phyloP scores from a whole-genome alignment of 257 asterid species.

The Solanum sejunctum region DNA sequence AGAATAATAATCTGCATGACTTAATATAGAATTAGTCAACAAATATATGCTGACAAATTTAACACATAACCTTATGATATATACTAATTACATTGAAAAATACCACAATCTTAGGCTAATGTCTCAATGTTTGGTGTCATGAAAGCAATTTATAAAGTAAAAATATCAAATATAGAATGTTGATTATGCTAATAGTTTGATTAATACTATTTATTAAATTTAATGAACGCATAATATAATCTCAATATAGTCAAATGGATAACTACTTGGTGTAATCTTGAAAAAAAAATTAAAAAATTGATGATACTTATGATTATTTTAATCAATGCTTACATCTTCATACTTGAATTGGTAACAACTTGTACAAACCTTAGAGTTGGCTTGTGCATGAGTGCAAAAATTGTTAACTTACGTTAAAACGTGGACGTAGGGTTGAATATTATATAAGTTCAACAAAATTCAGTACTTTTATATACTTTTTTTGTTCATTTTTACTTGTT shows the following conservation, averaged over 20 bases:
- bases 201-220: not conserved
- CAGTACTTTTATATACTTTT: no score
- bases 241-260: not conserved
- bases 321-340: not conserved
- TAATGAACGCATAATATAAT: not conserved
- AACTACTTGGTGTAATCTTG: not conserved
- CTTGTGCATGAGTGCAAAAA: not conserved
- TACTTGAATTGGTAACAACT: not conserved
- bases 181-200: not conserved
- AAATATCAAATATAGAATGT: not conserved
- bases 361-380: not conserved
- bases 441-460: not conserved
- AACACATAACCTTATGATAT: not conserved
- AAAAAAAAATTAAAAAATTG: not conserved
- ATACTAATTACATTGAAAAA: not conserved
- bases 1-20: not conserved
- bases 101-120: not conserved
- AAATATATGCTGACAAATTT: not conserved
- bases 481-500: not conserved
- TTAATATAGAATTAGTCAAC: not conserved
- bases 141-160: not conserved
- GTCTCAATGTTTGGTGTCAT: slow-evolving; percentile 4
- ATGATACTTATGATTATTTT: not conserved
- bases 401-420: not conserved
- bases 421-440: not conserved